A percentile compares a stretch with the other conserved stretches of the same genome.
Conservation (phyloP, 1,284 basidiomycete species). For the Sanghuangporus weigelae region DNA sequence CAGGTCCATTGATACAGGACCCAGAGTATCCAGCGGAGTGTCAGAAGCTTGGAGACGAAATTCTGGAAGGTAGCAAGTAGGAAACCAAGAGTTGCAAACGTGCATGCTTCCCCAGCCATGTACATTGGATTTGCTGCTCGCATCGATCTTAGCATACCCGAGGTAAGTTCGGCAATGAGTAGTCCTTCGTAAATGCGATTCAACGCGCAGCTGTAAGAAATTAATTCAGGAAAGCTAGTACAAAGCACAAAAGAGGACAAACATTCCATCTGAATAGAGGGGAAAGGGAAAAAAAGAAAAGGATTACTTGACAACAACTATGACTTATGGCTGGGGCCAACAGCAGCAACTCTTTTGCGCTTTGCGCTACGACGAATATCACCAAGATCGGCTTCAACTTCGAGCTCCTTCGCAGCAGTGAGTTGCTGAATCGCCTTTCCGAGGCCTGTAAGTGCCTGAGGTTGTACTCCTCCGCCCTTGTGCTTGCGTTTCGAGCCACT, state of each 20-base stretch:
- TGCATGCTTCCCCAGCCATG: not conserved
- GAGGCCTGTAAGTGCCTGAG: slow-evolving; percentile 41
- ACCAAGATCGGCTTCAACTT: slow-evolving; percentile 65
- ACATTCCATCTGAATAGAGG: not conserved
- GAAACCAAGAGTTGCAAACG: not conserved
- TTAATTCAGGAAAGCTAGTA: not conserved
- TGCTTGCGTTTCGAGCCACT: slow-evolving; percentile 46
- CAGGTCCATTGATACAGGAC: slow-evolving; percentile 28
- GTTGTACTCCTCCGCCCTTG: slow-evolving; percentile 51
- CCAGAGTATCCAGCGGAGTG: slow-evolving; percentile 42
- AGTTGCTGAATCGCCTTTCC: slow-evolving; percentile 60
- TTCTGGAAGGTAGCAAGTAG: slow-evolving; percentile 24
- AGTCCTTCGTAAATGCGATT: not conserved
- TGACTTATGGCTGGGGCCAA: slow-evolving; percentile 2
- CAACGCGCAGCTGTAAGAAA: not conserved
- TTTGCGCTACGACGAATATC: slow-evolving; percentile 73
- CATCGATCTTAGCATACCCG: not conserved
- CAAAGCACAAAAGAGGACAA: not conserved
- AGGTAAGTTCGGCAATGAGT: not conserved
- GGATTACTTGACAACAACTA: not conserved
- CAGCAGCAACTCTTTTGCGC: slow-evolving; percentile 50
- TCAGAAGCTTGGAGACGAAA: slow-evolving; percentile 44
- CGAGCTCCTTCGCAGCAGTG: slow-evolving; percentile 51
- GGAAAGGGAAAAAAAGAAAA: not conserved
- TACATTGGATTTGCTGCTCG: not conserved